These are phyloP conservation scores for Podospora tetraspora DNA, from an alignment of 495 filamentous ascomycete species.

Conservation along the genomic window DNA sequence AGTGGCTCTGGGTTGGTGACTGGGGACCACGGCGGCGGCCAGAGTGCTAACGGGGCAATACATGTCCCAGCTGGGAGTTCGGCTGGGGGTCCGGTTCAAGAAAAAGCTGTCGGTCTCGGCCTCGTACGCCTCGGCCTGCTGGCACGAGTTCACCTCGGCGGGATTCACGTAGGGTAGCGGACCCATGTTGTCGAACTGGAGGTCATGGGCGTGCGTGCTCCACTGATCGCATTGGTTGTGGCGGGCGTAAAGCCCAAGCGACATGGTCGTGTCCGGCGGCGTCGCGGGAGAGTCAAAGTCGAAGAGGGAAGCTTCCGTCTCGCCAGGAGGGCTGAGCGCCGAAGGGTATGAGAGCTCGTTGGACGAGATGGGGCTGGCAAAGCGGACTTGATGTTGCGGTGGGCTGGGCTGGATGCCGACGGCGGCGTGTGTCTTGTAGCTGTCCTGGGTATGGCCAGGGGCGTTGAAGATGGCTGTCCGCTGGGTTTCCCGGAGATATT, in stretches of 20 bases:
- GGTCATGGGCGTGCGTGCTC: slow-evolving; percentile 16
- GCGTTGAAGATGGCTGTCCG: neutral
- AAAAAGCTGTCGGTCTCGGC: slow-evolving; percentile 18
- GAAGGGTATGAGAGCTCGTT: neutral
- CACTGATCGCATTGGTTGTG: slow-evolving; percentile 17
- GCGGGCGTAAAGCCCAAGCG: slow-evolving; percentile 26
- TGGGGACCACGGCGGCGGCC: slow-evolving; percentile 15
- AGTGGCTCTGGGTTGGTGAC: neutral
- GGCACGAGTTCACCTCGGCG: slow-evolving; percentile 33
- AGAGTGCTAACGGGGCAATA: neutral
- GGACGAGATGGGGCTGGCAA: neutral
- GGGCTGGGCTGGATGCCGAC: neutral
- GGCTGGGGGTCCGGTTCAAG: slow-evolving; percentile 9
- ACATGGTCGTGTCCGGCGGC: slow-evolving; percentile 26
- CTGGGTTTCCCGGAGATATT: neutral
- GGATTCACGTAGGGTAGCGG: slow-evolving; percentile 33
- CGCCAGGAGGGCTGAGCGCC: neutral
- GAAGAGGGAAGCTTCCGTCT: slow-evolving; percentile 4
- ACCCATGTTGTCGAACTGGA: slow-evolving; percentile 28
- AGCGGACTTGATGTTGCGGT: neutral
- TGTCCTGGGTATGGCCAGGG: neutral
- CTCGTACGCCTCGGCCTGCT: slow-evolving; percentile 31
- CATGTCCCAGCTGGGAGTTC: slow-evolving; percentile 19
- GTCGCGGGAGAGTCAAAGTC: slow-evolving; percentile 28
- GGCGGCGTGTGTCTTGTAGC: neutral